Evolutionary conservation across 129 eudicot genomes (phyloP).

Genomic region (Heracleum sosnowskyi): DNA sequence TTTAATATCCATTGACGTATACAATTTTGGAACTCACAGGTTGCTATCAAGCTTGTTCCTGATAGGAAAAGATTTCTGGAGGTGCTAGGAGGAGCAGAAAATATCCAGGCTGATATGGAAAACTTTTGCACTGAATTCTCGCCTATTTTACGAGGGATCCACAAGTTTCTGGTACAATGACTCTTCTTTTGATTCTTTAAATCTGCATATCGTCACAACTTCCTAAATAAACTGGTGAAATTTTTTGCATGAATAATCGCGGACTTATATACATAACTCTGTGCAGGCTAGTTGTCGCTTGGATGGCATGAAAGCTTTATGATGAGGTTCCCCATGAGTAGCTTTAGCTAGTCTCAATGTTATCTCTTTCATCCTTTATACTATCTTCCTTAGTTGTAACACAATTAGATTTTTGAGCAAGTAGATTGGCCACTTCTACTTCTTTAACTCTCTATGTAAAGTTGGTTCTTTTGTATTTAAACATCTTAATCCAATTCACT

Average conservation of each 20-base stretch:
- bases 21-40: slow-evolving; percentile 26
- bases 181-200: neutral
- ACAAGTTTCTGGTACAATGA: slow-evolving; percentile 69
- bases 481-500: neutral
- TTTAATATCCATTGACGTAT: no score
- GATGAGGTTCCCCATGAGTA: slow-evolving; percentile 11
- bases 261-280: neutral
- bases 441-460: neutral
- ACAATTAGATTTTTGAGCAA: neutral
- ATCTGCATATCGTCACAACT: neutral
- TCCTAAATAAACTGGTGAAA: neutral
- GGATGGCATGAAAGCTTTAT: slow-evolving; percentile 73
- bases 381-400: neutral
- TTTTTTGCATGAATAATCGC: neutral
- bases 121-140: slow-evolving; percentile 57
- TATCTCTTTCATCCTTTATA: neutral
- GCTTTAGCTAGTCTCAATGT: neutral
- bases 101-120: slow-evolving; percentile 51
- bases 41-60: slow-evolving; percentile 89
- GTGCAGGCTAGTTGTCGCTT: slow-evolving; percentile 71
- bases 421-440: neutral
- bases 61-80: slow-evolving; percentile 94
- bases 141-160: slow-evolving; percentile 58
- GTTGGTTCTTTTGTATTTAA: neutral
- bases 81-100: slow-evolving; percentile 52